Conservation (phyloP, 2,329 filamentous ascomycete species). For the Fusarium brachygibbosum region DNA sequence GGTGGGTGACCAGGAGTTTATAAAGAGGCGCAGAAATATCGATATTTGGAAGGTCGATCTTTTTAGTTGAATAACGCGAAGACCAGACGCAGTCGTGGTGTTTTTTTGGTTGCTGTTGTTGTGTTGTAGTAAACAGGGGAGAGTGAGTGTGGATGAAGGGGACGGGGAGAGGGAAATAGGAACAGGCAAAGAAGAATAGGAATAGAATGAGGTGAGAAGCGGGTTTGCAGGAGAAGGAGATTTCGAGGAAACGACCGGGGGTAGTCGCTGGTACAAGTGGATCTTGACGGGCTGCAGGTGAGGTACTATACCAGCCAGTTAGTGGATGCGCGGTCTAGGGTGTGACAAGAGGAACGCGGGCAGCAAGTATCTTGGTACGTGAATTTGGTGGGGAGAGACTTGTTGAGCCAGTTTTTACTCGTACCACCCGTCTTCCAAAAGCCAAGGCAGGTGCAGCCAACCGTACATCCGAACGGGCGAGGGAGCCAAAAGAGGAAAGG, state of each 20-base stretch:
- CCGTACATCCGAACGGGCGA: conserved; percentile 35
- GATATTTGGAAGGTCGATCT: conserved; percentile 9
- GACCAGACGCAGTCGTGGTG: background rate
- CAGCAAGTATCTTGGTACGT: conserved; percentile 1
- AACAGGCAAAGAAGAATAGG: conserved; percentile 32
- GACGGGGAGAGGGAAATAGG: conserved; percentile 28
- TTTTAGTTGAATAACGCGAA: background rate
- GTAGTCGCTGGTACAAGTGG: conserved; percentile 2
- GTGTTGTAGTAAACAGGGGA: conserved; percentile 1
- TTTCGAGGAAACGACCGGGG: conserved; percentile 41
- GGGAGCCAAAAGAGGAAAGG: conserved; percentile 40
- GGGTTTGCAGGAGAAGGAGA: conserved; percentile 42
- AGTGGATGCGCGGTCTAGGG: conserved; percentile 8
- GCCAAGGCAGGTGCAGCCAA: conserved; percentile 33
- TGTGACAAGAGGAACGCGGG: conserved; percentile 21
- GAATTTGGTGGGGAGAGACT: conserved; percentile 2
- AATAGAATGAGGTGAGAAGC: conserved; percentile 42
- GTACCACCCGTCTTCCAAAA: conserved; percentile 31
- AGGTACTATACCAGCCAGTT: background rate
- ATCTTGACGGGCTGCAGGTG: background rate
- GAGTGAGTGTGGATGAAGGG: conserved; percentile 36
- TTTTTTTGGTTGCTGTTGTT: conserved; percentile 9
- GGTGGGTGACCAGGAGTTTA: conserved; percentile 30
- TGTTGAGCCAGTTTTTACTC: conserved; percentile 20
- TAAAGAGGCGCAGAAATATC: conserved; percentile 15